Evolutionary conservation across 768 basidiomycete species (phyloP).

Genomic region (Tylopilus rubrobrunneus): DNA sequence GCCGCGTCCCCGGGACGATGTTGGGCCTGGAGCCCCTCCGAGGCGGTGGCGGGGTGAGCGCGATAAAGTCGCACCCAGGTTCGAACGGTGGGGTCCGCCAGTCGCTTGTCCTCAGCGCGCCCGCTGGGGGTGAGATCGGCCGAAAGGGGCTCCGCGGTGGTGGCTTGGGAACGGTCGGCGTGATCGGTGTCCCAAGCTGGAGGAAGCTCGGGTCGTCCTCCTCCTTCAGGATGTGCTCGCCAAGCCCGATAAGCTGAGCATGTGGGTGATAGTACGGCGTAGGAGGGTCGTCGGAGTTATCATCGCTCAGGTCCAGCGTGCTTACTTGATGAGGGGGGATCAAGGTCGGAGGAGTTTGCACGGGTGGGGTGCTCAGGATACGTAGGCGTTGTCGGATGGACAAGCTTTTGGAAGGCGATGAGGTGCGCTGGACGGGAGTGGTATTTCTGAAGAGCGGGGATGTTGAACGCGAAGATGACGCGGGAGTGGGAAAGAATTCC

Average conservation of each 20-base stretch:
- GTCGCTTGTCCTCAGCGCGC: not conserved
- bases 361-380: slow-evolving; percentile 56
- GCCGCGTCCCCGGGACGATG: slow-evolving; percentile 16
- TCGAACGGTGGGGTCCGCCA: slow-evolving; percentile 21
- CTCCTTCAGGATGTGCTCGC: slow-evolving; percentile 56
- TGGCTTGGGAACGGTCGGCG: slow-evolving; percentile 24
- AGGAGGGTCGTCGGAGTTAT: slow-evolving; percentile 27
- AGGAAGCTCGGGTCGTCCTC: slow-evolving; percentile 61
- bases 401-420: slow-evolving; percentile 24
- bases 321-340: slow-evolving; percentile 25
- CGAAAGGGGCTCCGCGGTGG: slow-evolving; percentile 21
- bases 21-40: slow-evolving; percentile 55
- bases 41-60: slow-evolving; percentile 67
- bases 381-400: slow-evolving; percentile 64
- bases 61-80: slow-evolving; percentile 37
- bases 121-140: slow-evolving; percentile 20
- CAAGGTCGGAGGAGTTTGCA: slow-evolving; percentile 22
- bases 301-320: slow-evolving; percentile 25
- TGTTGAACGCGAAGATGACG: slow-evolving; percentile 39
- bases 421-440: slow-evolving; percentile 19
- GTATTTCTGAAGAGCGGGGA: slow-evolving; percentile 36
- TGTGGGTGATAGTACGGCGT: slow-evolving; percentile 11
- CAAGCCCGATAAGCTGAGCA: slow-evolving; percentile 35
- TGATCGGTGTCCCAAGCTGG: slow-evolving; percentile 46
- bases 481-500: slow-evolving; percentile 41